Conservation (phyloP, 352 stramenopile species). For the Blastocystis hominis region DNA sequence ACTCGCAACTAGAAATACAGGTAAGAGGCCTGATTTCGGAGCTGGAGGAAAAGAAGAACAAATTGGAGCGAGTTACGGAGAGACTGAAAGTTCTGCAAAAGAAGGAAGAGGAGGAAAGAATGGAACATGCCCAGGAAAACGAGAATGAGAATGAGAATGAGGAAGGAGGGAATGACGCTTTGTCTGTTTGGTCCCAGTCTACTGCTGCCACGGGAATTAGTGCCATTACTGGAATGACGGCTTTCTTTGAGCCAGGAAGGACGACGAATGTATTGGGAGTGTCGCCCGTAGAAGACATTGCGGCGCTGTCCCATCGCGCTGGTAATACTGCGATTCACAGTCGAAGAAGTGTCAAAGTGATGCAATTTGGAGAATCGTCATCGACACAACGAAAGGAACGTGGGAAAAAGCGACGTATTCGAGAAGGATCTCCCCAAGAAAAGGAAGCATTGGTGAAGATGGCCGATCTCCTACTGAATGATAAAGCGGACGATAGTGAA, state of each 20-base stretch:
- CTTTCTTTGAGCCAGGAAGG: background rate
- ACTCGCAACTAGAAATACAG: background rate
- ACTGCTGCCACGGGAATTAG: background rate
- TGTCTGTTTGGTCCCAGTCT: conserved; percentile 14
- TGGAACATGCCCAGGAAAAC: background rate
- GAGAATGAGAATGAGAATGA: background rate
- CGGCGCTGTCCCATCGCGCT: background rate
- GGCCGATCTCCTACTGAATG: background rate
- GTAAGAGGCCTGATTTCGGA: background rate
- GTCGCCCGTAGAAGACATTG: conserved; percentile 19
- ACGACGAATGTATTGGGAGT: background rate
- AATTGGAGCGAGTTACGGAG: conserved; percentile 15
- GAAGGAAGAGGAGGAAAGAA: background rate
- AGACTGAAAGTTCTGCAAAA: background rate
- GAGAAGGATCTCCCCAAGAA: conserved; percentile 12
- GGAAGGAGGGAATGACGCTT: background rate
- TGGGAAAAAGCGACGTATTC: conserved; percentile 37
- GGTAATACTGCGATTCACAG: conserved; percentile 19
- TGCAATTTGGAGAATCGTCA: conserved; percentile 26
- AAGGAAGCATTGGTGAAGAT: conserved; percentile 40
- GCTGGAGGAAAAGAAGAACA: conserved; percentile 12
- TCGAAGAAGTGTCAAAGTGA: conserved; percentile 24
- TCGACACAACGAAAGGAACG: background rate
- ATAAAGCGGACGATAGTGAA: background rate
- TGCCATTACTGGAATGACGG: conserved; percentile 11